Percentiles rank a stretch among this genome's conserved stretches.
These are phyloP conservation scores for Daldinia grandis DNA, from an alignment of 495 filamentous ascomycete species.

Conservation along the genomic window DNA sequence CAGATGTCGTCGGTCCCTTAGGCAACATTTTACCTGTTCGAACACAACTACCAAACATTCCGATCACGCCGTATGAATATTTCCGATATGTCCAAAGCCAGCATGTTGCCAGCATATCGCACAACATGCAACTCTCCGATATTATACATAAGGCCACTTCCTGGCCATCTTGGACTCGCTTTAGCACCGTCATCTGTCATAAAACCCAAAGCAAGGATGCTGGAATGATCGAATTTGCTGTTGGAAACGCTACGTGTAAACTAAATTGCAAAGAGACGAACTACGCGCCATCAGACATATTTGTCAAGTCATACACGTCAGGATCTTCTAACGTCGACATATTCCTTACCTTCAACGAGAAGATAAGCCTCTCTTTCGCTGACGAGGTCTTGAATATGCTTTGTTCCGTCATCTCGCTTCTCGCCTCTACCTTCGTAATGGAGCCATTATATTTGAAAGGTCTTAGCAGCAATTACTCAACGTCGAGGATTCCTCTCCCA, in stretches of 20 bases:
- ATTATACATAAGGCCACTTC: conserved; percentile 58
- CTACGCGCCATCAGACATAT: conserved; percentile 53
- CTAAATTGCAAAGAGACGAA: conserved; percentile 50
- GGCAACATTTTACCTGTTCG: conserved; percentile 56
- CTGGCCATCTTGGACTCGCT: conserved; percentile 60
- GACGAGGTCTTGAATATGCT: conserved; percentile 54
- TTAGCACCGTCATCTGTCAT: conserved; percentile 56
- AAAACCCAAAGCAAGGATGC: conserved; percentile 43
- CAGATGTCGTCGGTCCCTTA: conserved; percentile 55
- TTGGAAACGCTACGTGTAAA: conserved; percentile 52
- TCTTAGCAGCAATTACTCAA: conserved; percentile 46
- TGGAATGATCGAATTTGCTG: conserved; percentile 47
- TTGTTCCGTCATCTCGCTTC: conserved; percentile 50
- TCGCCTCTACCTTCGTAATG: conserved; percentile 53
- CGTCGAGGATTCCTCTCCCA: conserved; percentile 50
- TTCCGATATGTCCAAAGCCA: conserved; percentile 54
- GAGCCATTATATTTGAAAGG: conserved; percentile 52
- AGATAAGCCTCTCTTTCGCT: conserved; percentile 51
- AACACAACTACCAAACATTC: conserved; percentile 51
- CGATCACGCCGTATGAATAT: conserved; percentile 52
- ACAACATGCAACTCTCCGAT: conserved; percentile 53
- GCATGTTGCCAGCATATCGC: conserved; percentile 50
- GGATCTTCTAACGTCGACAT: conserved; percentile 47
- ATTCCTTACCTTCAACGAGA: conserved; percentile 54
- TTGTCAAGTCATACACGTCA: conserved; percentile 50